Evolutionary conservation across 139 green algal species (phyloP).

Genomic region (Picocystis salinarum): DNA sequence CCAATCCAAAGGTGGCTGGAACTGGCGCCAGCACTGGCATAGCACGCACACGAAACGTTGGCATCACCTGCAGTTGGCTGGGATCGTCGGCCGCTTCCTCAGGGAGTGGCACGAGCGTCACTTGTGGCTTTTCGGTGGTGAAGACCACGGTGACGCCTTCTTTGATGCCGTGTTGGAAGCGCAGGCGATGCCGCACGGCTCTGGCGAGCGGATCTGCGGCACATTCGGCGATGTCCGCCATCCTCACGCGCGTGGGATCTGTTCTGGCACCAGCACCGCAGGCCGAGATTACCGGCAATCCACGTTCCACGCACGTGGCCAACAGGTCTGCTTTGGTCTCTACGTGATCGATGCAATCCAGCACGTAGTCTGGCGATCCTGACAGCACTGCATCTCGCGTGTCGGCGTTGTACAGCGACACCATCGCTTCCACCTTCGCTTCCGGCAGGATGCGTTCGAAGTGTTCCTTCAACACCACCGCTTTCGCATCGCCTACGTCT

Average conservation of each 20-base stretch:
- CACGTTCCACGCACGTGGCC: slow-evolving; percentile 46
- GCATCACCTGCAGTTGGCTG: slow-evolving; percentile 49
- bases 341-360: slow-evolving; percentile 98
- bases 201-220: slow-evolving; percentile 59
- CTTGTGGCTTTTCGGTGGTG: slow-evolving; percentile 63
- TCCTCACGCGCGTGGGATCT: slow-evolving; percentile 74
- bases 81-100: slow-evolving; percentile 15
- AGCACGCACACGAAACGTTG: slow-evolving; percentile 84
- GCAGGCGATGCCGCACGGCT: slow-evolving; percentile 54
- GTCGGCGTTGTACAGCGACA: slow-evolving; percentile 62
- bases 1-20: slow-evolving; percentile 82
- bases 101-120: slow-evolving; percentile 37
- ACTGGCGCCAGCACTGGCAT: slow-evolving; percentile 87
- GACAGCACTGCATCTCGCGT: slow-evolving; percentile 53
- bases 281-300: slow-evolving; percentile 53
- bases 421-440: slow-evolving; percentile 26
- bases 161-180: slow-evolving; percentile 37
- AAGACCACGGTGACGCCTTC: slow-evolving; percentile 56
- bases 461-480: slow-evolving; percentile 46
- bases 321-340: slow-evolving; percentile 90
- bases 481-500: slow-evolving; percentile 85
- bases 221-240: slow-evolving; percentile 70
- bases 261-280: slow-evolving; percentile 70
- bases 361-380: slow-evolving; percentile 63
- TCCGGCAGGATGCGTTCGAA: slow-evolving; percentile 81